Base-by-base conservation (phyloP, 345 rosid genomes). In the Psidium guajava region DNA sequence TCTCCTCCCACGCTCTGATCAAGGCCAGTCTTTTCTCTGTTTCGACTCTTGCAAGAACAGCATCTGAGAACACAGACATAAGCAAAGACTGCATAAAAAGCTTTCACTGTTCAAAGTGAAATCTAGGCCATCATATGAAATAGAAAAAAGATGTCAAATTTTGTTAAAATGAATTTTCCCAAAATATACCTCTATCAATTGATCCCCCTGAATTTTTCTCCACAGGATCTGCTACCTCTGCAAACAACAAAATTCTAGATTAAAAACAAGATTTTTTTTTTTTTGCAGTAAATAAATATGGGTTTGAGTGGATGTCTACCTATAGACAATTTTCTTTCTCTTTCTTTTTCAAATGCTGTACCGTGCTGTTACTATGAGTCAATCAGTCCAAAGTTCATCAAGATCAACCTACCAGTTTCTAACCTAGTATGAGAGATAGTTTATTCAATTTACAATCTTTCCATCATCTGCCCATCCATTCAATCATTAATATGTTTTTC, bases 1-100 rank as follows among this genome's bases (percentile, higher is more conserved):
- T 94, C 88, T 94, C 98, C 84, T 94, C 95, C 98, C 99, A 96
- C 82, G 97, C 98, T 85, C 90, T 90, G 59, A 94, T 86, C 81
- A 94, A 90, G 47, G 98, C 94, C 86, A 84, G 84, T 75, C 88
- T 92, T 88, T 95, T 94, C 87, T 96, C 95, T 15, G 87, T 86
- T 87, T 89, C 95, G 61, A 94, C 87, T 84, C 87, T 84, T 58
- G 91, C 92, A 87, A 95, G 90, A 22, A 84, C 91, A 42, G 84
- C 53, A 75, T 90, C 96, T 94, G 89, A 84, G 85, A 81, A 24
- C 50, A 73, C 28, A 61, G 74, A 44, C 55, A 21, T 58, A 56
- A 56, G 64, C 84, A 54, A 7, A 54, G 40, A 49, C n/a, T n/a
- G 42, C 47, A 10, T 69, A 21, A 69, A 36, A 54, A 21, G 25